Evolutionary conservation across 2,329 filamentous ascomycete genomes (phyloP).

Genomic region (Fusarium clavum): DNA sequence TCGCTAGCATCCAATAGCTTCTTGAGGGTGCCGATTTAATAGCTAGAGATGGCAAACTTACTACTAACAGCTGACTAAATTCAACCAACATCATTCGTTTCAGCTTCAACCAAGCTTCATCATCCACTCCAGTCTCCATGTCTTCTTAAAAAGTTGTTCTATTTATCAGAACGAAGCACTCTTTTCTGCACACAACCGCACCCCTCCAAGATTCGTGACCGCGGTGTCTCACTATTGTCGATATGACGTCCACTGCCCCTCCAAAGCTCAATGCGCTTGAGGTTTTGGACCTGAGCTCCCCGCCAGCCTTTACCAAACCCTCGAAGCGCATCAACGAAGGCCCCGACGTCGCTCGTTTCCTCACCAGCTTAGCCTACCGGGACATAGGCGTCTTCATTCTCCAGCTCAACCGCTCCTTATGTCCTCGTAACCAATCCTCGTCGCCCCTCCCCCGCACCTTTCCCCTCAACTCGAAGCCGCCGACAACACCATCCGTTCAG

Average conservation of each 20-base stretch:
- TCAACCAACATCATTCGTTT: neutral
- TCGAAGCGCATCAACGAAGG: conserved; percentile 87
- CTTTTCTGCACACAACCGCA: neutral
- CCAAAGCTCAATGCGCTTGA: conserved; percentile 52
- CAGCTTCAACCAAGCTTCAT: conserved; percentile 10
- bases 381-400: conserved; percentile 89
- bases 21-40: neutral
- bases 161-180: neutral
- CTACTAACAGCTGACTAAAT: neutral
- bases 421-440: conserved; percentile 70
- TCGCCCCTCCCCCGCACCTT: conserved; percentile 55
- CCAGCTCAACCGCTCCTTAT: conserved; percentile 89
- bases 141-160: neutral
- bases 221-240: neutral
- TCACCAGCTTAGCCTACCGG: conserved; percentile 83
- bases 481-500: conserved; percentile 65
- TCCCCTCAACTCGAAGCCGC: conserved; percentile 55
- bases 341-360: conserved; percentile 82
- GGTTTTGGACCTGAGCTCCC: conserved; percentile 61
- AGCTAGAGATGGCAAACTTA: neutral
- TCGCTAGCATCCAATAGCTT: neutral
- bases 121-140: neutral
- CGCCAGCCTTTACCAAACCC: conserved; percentile 71
- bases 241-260: conserved; percentile 41
- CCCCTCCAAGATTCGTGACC: too few relatives aligned